Evolutionary conservation across 1,284 basidiomycete species (phyloP).

Genomic region (Abortiporus biennis): DNA sequence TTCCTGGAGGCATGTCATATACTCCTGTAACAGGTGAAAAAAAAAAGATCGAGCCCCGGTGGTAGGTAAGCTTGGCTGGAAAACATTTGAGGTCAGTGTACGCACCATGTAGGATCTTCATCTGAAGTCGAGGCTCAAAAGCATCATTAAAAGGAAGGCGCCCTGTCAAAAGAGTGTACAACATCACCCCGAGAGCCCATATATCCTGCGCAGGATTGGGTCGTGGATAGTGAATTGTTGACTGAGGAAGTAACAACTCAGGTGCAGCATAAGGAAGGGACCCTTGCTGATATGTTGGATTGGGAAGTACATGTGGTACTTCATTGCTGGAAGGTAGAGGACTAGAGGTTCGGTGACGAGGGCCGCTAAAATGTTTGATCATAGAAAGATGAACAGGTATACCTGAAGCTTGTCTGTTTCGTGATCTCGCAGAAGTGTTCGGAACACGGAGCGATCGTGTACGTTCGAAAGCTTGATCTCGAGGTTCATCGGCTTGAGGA

Average conservation of each 20-base stretch:
- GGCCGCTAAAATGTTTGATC: conserved; percentile 29
- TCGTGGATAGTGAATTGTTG: conserved; percentile 18
- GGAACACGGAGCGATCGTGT: conserved; percentile 2
- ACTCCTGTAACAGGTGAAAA: conserved; percentile 35
- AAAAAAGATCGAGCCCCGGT: too few relatives aligned
- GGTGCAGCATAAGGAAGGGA: conserved; percentile 90
- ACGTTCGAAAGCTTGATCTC: conserved; percentile 7
- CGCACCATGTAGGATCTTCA: conserved; percentile 84
- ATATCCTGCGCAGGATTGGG: conserved; percentile 79
- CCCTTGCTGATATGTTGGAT: conserved; percentile 62
- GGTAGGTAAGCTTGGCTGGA: conserved; percentile 2
- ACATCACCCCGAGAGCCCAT: conserved; percentile 88
- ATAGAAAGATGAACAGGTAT: conserved; percentile 30
- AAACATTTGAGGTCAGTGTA: background rate
- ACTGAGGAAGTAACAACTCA: conserved; percentile 53
- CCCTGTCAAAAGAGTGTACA: conserved; percentile 80
- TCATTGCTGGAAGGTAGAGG: conserved; percentile 34
- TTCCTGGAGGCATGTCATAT: conserved; percentile 49
- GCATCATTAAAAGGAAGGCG: conserved; percentile 79
- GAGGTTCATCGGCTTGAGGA: conserved; percentile 13
- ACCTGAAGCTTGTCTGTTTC: conserved; percentile 12
- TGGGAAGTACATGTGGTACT: conserved; percentile 19
- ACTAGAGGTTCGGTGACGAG: conserved; percentile 56
- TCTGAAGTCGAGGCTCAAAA: conserved; percentile 84
- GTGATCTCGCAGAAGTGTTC: conserved; percentile 10